Conservation (phyloP, 148 eudicot genomes). For the Fallopia convolvulus region DNA sequence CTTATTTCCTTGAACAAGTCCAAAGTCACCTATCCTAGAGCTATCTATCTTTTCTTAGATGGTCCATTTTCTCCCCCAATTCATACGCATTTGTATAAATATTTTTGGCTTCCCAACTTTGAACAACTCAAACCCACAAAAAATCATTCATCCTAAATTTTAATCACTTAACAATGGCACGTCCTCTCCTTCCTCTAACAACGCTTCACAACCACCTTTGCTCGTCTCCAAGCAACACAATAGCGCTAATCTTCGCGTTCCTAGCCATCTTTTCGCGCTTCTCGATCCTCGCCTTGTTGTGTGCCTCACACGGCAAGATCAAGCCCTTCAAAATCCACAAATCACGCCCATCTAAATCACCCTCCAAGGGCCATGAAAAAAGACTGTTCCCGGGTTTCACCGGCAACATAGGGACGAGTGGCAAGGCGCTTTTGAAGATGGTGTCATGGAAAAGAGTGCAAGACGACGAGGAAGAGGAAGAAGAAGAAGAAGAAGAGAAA, state of each 20-base stretch:
- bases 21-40: neutral
- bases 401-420: neutral
- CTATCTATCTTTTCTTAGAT: neutral
- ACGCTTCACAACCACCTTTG: neutral
- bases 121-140: neutral
- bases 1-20: neutral
- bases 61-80: neutral
- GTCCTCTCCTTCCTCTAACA: neutral
- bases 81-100: neutral
- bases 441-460: slow-evolving; percentile 7
- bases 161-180: neutral
- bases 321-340: neutral
- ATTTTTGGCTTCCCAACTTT: neutral
- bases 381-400: neutral
- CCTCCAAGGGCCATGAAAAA: neutral
- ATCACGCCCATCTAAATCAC: neutral
- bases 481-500: neutral
- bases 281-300: neutral
- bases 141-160: neutral
- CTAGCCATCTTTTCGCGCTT: neutral
- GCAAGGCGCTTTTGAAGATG: slow-evolving; percentile 6
- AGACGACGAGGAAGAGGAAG: neutral
- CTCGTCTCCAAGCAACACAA: neutral
- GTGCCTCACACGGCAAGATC: neutral
- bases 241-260: neutral